Percentiles rank a stretch among this genome's conserved stretches.
These are phyloP conservation scores for Xylogone sp. DNA, from an alignment of 2,329 filamentous ascomycete species.

Conservation along the genomic window DNA sequence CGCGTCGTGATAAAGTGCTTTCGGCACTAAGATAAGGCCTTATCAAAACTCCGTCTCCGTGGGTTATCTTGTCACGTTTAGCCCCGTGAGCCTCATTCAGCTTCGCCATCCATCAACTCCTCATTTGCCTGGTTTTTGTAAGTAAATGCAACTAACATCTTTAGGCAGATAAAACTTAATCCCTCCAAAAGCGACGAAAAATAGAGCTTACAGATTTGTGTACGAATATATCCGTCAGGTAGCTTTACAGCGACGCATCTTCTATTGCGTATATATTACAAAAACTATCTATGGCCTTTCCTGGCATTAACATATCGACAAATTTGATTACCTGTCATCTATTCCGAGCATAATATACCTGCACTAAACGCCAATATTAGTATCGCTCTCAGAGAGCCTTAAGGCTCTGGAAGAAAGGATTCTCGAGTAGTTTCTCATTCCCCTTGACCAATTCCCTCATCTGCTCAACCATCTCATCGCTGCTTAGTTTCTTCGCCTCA, in stretches of 20 bases:
- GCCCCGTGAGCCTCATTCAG: too few relatives aligned
- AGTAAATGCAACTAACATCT: too few relatives aligned
- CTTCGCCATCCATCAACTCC: too few relatives aligned
- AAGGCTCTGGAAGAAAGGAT: slow-evolving; percentile 65
- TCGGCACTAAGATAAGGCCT: neutral
- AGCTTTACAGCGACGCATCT: too few relatives aligned
- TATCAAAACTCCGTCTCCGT: neutral
- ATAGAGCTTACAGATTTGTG: too few relatives aligned
- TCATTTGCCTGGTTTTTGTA: too few relatives aligned
- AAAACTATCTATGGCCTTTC: neutral
- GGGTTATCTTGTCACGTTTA: neutral
- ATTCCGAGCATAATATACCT: neutral
- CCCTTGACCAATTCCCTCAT: slow-evolving; percentile 76
- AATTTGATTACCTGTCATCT: neutral
- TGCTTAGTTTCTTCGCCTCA: slow-evolving; percentile 54
- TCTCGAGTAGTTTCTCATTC: slow-evolving; percentile 61
- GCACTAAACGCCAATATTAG: slow-evolving; percentile 1
- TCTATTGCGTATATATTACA: too few relatives aligned
- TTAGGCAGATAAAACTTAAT: too few relatives aligned
- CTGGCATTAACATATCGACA: neutral
- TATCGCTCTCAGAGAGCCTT: slow-evolving; percentile 31
- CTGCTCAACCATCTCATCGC: slow-evolving; percentile 72
- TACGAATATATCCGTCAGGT: too few relatives aligned
- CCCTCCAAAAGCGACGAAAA: too few relatives aligned
- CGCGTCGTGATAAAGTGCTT: neutral